These are phyloP conservation scores for Salix purpurea DNA, from an alignment of 345 rosid genomes.

Conservation along the genomic window DNA sequence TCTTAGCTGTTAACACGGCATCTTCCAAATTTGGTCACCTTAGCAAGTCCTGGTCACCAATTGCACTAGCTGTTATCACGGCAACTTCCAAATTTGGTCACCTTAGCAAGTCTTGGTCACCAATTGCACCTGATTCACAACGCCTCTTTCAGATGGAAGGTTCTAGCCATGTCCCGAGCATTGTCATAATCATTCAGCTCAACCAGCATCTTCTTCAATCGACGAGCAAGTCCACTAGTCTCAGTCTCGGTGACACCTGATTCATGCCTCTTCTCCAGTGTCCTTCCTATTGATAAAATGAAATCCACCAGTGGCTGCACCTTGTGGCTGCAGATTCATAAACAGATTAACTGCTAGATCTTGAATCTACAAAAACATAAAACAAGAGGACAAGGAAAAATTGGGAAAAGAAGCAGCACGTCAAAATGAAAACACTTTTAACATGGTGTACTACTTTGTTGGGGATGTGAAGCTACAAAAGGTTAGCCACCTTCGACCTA, in stretches of 20 bases:
- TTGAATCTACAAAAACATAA: neutral
- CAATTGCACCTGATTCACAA: conserved; percentile 28
- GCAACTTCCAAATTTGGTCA: neutral
- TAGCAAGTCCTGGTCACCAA: neutral
- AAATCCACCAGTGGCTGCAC: conserved; percentile 78
- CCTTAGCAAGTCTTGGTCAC: neutral
- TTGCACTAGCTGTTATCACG: neutral
- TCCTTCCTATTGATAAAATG: conserved; percentile 47
- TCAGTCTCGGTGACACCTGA: conserved; percentile 53
- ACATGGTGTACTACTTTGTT: too few relatives aligned
- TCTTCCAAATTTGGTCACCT: neutral
- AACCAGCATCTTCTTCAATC: conserved; percentile 80
- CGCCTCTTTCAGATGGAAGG: conserved; percentile 77
- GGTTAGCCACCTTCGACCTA: neutral
- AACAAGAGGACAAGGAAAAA: neutral
- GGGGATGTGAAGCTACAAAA: too few relatives aligned
- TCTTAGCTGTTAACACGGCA: neutral
- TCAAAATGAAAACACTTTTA: too few relatives aligned
- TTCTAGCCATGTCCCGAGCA: conserved; percentile 63
- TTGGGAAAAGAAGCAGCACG: too few relatives aligned
- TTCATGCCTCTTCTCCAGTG: conserved; percentile 49
- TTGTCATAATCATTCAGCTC: conserved; percentile 82
- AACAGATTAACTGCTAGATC: neutral
- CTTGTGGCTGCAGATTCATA: conserved; percentile 47
- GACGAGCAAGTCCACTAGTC: conserved; percentile 65